Percentiles rank a stretch among this genome's conserved stretches.
Conservation (phyloP, 345 rosid species). For the Arabis alpina region DNA sequence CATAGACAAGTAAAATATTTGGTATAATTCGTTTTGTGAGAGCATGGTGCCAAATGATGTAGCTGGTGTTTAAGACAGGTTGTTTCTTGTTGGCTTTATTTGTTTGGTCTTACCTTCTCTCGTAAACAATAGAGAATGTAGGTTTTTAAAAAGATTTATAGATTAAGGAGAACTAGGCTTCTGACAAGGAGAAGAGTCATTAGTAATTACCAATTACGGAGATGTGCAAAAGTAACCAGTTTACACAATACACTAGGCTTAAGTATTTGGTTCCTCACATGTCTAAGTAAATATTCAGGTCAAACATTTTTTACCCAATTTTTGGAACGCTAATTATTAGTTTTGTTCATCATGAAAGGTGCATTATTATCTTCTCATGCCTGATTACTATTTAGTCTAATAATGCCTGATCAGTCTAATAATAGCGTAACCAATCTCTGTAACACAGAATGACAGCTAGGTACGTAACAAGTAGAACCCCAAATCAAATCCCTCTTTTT, state of each 20-base stretch:
- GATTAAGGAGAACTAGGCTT: not conserved
- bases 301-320: conserved; percentile 3
- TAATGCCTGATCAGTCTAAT: not conserved
- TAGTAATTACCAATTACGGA: not conserved
- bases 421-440: not conserved
- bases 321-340: not conserved
- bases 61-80: conserved; percentile 26
- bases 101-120: conserved; percentile 13
- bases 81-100: conserved; percentile 14
- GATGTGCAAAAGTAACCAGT: not conserved
- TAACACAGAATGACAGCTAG: conserved; percentile 17
- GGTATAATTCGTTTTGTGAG: not conserved
- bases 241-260: too few relatives aligned
- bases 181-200: not conserved
- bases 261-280: not conserved
- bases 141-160: not conserved
- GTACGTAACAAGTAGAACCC: not conserved
- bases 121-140: not conserved
- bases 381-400: too few relatives aligned
- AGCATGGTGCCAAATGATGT: conserved; percentile 31
- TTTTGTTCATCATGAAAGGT: not conserved
- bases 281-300: not conserved
- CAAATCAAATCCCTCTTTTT: not conserved
- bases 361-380: not conserved
- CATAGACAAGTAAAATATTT: conserved; percentile 4